phyloP scores from a whole-genome alignment of 176 grass and related monocot species.

The Rhipidocladum racemiflorum region DNA sequence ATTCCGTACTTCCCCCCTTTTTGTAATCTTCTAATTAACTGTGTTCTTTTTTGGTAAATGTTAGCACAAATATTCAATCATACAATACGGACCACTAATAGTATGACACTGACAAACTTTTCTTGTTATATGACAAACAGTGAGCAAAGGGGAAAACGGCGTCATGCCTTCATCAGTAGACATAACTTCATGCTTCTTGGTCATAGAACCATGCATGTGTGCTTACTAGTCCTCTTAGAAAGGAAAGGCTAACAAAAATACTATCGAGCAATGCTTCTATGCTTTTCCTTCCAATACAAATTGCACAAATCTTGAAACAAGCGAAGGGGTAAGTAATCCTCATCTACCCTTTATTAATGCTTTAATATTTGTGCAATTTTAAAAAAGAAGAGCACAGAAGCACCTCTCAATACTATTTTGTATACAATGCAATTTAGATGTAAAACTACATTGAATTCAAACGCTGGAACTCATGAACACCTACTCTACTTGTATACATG shows the following conservation, averaged over 20 bases:
- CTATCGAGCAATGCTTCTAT: too few relatives aligned
- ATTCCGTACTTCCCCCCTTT: not conserved
- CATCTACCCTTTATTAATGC: too few relatives aligned
- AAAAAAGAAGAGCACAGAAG: too few relatives aligned
- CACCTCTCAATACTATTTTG: constrained; percentile 3
- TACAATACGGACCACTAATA: not conserved
- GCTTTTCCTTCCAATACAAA: too few relatives aligned
- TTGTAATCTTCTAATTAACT: not conserved
- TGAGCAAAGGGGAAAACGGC: not conserved
- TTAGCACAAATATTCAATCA: not conserved
- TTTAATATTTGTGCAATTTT: too few relatives aligned
- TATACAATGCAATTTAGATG: not conserved
- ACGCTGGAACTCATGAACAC: not conserved
- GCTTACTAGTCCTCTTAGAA: constrained; percentile 1
- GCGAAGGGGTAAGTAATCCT: too few relatives aligned
- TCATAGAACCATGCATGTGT: not conserved
- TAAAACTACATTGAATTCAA: not conserved
- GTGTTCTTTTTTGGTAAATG: not conserved
- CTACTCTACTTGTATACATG: not conserved
- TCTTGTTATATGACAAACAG: not conserved
- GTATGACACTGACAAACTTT: constrained; percentile 5
- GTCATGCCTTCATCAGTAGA: not conserved
- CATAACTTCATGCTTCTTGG: not conserved
- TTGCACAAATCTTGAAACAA: too few relatives aligned
- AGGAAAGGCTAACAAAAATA: not conserved